Percentiles rank a stretch among this genome's conserved stretches.
These are phyloP conservation scores for Nicotiana rustica DNA, from an alignment of 305 asterid species.

Conservation along the genomic window DNA sequence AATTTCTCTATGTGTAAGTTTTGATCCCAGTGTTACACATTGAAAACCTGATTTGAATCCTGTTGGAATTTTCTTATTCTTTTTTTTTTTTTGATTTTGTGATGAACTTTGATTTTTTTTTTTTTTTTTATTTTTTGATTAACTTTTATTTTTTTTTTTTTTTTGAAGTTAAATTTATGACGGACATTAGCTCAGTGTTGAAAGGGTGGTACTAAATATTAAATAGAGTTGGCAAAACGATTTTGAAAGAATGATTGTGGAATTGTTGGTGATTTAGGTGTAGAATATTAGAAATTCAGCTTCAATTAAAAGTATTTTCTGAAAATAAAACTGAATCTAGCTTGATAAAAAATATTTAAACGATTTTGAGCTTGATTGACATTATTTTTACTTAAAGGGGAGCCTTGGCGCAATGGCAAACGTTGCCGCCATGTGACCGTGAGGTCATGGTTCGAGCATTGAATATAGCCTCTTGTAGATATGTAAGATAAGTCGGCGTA, in stretches of 20 bases:
- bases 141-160: too few species aligned
- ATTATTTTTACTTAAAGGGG: slow-evolving; percentile 22
- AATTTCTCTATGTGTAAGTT: background rate
- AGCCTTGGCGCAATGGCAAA: background rate
- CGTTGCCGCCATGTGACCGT: background rate
- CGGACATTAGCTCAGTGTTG: background rate
- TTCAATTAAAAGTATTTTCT: background rate
- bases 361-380: background rate
- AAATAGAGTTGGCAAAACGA: background rate
- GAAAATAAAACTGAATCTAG: background rate
- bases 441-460: background rate
- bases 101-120: background rate
- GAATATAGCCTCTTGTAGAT: background rate
- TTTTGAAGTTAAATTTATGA: background rate
- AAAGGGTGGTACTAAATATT: background rate
- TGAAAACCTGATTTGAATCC: background rate
- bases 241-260: background rate
- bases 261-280: background rate
- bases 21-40: background rate
- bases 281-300: background rate
- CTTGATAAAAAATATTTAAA: background rate
- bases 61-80: background rate
- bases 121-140: too few species aligned
- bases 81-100: background rate
- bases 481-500: background rate